Base-by-base conservation (phyloP, 2,329 filamentous ascomycete species). In the Pseudocercospora macadamiae region DNA sequence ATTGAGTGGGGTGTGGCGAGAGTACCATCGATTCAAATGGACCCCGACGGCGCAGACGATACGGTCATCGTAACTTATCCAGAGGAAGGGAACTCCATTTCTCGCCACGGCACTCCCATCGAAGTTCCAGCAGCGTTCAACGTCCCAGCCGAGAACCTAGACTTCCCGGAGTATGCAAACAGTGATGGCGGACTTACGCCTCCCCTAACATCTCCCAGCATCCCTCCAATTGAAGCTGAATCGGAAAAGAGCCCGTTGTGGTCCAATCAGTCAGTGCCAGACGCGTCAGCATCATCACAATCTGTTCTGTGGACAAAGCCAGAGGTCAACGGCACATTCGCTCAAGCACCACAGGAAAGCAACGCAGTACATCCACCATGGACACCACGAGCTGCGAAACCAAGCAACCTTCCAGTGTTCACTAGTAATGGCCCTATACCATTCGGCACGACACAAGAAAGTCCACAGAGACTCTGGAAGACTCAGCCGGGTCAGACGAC, bases 341-440 rank as follows among this genome's bases (percentile, higher is more conserved):
- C 25, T 16, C 16, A 19, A 14, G 1, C 47, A 18, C 7, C 16
- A 1, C 47, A 23, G 12, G 51, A 19, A 3, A 42, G 8, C 10
- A 10, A 53, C 4, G 3, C 21, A 16, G 12, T 18, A 9, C 34
- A 39, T 25, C 51, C 32, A n/a, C 23, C 51, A 4, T 53, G 51
- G 51, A 39, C 32, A 14, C 51, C 51, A 7, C 21, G 51, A 36
- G 16, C 48, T 16, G 48, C 34, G 4, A 45, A 52, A 47, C 54
- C 52, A 51, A 51, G 53, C 6, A 26, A 60, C 19, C 49, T 72
- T 9, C 70, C 70, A 2, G 58, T 68, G 7, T 72, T 64, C 54
- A 71, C 59, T 26, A 70, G 68, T 55, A 73, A 68, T 5, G 70
- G 72, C 6, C 54, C 62, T 1, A 73, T 73, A 30, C 73, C 73